These are phyloP conservation scores for Lecanicillium sp. DNA, from an alignment of 2,329 filamentous ascomycete species.

Conservation along the genomic window DNA sequence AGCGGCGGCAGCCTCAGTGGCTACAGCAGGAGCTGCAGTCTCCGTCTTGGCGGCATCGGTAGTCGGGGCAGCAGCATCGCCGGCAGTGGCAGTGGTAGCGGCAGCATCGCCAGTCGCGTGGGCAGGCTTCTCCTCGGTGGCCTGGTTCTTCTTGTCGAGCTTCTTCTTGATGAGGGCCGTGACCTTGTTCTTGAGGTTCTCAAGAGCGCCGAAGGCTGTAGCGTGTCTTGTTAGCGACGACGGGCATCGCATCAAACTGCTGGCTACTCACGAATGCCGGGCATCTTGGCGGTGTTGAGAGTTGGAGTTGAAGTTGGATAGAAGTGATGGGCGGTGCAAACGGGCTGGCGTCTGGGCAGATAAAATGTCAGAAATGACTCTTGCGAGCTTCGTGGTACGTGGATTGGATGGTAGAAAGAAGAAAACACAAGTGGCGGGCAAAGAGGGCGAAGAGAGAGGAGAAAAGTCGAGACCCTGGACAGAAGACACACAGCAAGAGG, in stretches of 20 bases:
- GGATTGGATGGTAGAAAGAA: constrained; percentile 8
- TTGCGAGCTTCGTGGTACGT: constrained; percentile 6
- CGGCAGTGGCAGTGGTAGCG: constrained; percentile 13
- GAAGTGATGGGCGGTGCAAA: background rate
- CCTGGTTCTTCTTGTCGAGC: constrained; percentile 26
- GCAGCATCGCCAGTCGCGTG: no score
- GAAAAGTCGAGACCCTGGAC: constrained; percentile 5
- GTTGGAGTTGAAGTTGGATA: constrained; percentile 1
- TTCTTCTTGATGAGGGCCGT: constrained; percentile 48
- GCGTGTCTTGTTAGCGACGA: background rate
- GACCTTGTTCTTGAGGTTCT: constrained; percentile 52
- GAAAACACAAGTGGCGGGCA: no score
- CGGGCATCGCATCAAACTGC: constrained; percentile 3
- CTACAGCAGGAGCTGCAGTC: constrained; percentile 14
- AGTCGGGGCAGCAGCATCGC: constrained; percentile 17
- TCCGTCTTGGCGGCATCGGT: constrained; percentile 20
- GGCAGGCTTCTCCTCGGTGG: constrained; percentile 19
- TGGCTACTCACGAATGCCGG: constrained; percentile 44
- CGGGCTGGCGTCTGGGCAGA: background rate
- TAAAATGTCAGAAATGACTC: constrained; percentile 8
- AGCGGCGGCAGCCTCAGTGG: constrained; percentile 19
- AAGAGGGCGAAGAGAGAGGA: constrained; percentile 1
- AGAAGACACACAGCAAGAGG: constrained; percentile 9
- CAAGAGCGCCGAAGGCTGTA: constrained; percentile 43
- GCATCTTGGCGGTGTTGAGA: constrained; percentile 34